Base-by-base conservation (phyloP, 2,329 filamentous ascomycete genomes). In the Samsoniella hepiali region DNA sequence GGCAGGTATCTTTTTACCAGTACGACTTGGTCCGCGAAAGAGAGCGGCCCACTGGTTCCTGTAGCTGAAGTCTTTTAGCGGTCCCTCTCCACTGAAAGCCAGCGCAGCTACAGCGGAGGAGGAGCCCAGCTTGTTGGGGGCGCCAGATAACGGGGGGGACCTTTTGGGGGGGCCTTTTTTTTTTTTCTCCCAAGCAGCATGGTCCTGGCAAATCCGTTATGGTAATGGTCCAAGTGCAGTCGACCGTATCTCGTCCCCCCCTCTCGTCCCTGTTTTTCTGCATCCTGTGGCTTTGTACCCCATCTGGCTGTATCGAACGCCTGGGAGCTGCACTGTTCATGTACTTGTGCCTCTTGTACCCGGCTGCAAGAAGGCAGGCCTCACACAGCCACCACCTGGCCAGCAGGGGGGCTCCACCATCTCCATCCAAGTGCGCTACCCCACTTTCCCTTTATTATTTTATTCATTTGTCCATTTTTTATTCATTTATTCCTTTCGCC, bases 331-430 rank as follows among this genome's bases (percentile, higher is more conserved):
- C 50, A 36, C 31, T 10, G 8, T 36, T 3, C n/a, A 10, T 38
- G 32, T 53, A 38, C 31, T 36, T 36, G 50, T 11, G 3, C 50
- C 13, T 13, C 2, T 15, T 7, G 32, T 56, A 42, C 9, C 34
- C 38, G 36, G 38, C 53, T 42, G n/a, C 9, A n/a, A n/a, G n/a
- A n/a, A n/a, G n/a, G n/a, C n/a, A n/a, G n/a, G n/a, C 17, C 10
- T 15, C 53, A 42, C 31, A 53, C 53, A 56, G 53, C 53, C 53
- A 56, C 53, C 53, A 56, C 53, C n/a, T 31, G 34, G 29, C n/a
- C n/a, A 34, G 50, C 7, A 47, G n/a, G n/a, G 22, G 9, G 15
- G 31, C 50, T 29, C 50, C 50, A 53, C 53, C 32, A 13, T 36
- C 34, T n/a, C 22, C 36, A 29, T 56, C 32, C 32, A 15, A 17